Conservation (phyloP, 768 basidiomycete genomes). For the Brasilioporus rufonigricans region DNA sequence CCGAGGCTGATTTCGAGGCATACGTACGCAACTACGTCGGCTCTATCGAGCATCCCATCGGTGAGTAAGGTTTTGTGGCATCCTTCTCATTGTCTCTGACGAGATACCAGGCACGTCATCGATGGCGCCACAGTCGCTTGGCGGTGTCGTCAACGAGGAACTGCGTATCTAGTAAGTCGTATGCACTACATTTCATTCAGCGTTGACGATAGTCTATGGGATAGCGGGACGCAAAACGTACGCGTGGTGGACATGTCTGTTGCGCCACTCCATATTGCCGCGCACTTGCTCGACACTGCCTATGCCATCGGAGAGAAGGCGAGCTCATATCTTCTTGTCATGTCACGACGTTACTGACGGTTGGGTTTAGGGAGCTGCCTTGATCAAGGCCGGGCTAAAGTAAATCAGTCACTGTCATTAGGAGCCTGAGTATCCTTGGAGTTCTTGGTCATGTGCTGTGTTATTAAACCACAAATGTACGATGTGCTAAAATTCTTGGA, state of each 20-base stretch:
- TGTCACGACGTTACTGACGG: neutral
- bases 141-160: constrained; percentile 15
- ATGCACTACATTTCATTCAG: neutral
- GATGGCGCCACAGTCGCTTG: constrained; percentile 15
- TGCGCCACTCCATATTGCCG: constrained; percentile 10
- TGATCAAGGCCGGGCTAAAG: constrained; percentile 4
- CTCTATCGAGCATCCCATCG: constrained; percentile 10
- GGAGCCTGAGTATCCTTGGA: too few species aligned
- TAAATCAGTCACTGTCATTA: neutral
- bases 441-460: neutral
- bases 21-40: constrained; percentile 2
- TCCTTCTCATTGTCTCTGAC: neutral
- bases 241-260: constrained; percentile 19
- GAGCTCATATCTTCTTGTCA: neutral
- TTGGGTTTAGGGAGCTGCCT: constrained; percentile 3
- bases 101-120: constrained; percentile 10
- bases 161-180: constrained; percentile 14
- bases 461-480: too few species aligned
- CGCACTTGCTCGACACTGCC: constrained; percentile 16
- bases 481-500: neutral
- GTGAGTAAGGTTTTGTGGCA: neutral
- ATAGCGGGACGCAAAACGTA: constrained; percentile 16
- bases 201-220: neutral
- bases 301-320: constrained; percentile 11
- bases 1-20: constrained; percentile 12